phyloP scores from a whole-genome alignment of 2,329 filamentous ascomycete species.

The Podosphaera xanthii region DNA sequence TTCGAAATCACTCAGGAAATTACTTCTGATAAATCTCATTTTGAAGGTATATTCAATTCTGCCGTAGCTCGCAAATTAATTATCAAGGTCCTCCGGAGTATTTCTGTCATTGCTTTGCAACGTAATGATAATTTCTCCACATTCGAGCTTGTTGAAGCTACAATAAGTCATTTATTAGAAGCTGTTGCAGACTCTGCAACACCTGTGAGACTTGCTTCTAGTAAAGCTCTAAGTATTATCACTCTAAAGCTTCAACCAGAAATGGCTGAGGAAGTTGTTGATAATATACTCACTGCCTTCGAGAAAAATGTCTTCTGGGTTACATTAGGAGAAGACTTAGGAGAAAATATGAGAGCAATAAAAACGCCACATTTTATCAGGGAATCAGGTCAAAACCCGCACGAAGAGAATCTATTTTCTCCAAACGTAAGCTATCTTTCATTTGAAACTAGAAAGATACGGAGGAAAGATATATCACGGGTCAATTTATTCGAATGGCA shows the following conservation, averaged over 20 bases:
- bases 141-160: conserved; percentile 44
- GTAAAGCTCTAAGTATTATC: conserved; percentile 77
- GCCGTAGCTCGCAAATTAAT: conserved; percentile 62
- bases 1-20: conserved; percentile 42
- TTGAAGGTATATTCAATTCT: conserved; percentile 38
- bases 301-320: conserved; percentile 31
- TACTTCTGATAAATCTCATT: conserved; percentile 25
- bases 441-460: not conserved
- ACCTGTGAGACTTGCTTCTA: conserved; percentile 70
- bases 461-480: conserved; percentile 36
- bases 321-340: conserved; percentile 17
- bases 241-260: conserved; percentile 55
- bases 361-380: not conserved
- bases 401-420: not conserved
- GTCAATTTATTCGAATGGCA: conserved; percentile 80
- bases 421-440: not conserved
- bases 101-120: conserved; percentile 34
- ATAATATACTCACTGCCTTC: conserved; percentile 56
- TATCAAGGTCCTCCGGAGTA: conserved; percentile 64
- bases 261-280: conserved; percentile 71
- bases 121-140: conserved; percentile 3
- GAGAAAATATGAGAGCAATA: not conserved
- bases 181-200: conserved; percentile 71
- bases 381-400: not conserved
- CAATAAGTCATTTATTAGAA: conserved; percentile 62